Evolutionary conservation across 108 stramenopile genomes (phyloP).

Genomic region (Cyclotella sp.): DNA sequence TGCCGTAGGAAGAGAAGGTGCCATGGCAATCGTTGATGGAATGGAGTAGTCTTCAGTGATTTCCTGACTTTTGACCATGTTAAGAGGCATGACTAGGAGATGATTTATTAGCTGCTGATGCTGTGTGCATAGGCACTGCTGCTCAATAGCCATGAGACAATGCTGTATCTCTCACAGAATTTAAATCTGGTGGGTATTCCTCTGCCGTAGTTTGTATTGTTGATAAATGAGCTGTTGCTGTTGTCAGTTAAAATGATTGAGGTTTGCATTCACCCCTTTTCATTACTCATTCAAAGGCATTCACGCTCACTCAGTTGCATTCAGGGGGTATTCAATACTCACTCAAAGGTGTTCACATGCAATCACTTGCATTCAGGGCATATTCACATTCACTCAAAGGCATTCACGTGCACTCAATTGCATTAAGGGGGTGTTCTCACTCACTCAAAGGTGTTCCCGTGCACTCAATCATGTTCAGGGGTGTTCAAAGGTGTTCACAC

Average conservation of each 20-base stretch:
- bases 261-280: too few relatives aligned
- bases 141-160: conserved; percentile 1
- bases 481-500: too few relatives aligned
- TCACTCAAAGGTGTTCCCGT: too few relatives aligned
- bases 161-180: conserved; percentile 33
- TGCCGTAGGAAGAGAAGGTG: background rate
- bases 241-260: conserved; percentile 26
- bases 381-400: too few relatives aligned
- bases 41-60: conserved; percentile 6
- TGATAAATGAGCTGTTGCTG: conserved; percentile 52
- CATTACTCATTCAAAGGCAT: too few relatives aligned
- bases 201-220: conserved; percentile 63
- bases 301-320: too few relatives aligned
- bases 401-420: too few relatives aligned
- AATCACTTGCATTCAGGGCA: too few relatives aligned
- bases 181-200: conserved; percentile 62
- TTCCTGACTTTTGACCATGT: conserved; percentile 14
- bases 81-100: background rate
- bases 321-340: too few relatives aligned
- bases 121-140: background rate
- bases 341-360: too few relatives aligned
- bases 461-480: too few relatives aligned
- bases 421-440: too few relatives aligned
- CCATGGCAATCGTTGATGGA: conserved; percentile 3
- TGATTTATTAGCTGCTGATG: background rate